Base-by-base conservation (phyloP, 345 rosid species). In the Euphorbia tirucalli region DNA sequence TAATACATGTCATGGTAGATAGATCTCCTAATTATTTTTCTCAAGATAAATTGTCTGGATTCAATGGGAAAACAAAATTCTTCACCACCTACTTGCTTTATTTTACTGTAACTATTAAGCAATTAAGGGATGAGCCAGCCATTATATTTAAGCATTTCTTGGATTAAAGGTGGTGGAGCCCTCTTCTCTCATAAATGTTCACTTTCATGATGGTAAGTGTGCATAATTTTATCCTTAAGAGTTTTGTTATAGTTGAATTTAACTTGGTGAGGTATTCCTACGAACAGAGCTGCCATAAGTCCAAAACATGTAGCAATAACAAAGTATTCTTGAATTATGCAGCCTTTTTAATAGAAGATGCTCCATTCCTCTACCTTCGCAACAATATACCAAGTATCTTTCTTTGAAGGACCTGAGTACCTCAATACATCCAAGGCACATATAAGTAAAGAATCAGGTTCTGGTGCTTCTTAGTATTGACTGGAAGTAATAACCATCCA, bases 281-380 rank as follows among this genome's bases (percentile, higher is more conserved):
- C 75, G 75, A 83, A 85, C 55, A 91, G 82, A 44, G 96, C 69
- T 4, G 76, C 88, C 83, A 94, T 66, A 78, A 94, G 82, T 85
- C 98, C 98, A 79, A 91, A 75, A 78, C 95, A 87, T 44, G 90
- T 83, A 10, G 96, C 89, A 78, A 91, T 90, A n/a, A n/a, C n/a
- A 41, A 39, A 11, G 3, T 49, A 28, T 4, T 60, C 32, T 27
- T 15, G 3, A 28, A 15, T 28, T 60, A 15, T 30, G 11, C 41
- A 25, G 21, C 22, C 25, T 9, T 60, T 5, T 8, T 19, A 60
- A 60, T 65, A 41, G 22, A 22, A n/a, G 31, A 65, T 39, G 32
- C 54, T 24, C 44, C 32, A 41, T 65, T 22, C 11, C 41, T 32
- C 22, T 18, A 60, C 31, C 21, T 41, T 60, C 64, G 22, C 21